These are phyloP conservation scores for Myxozyma lipomycoides DNA, from an alignment of 805 yeast species.

Conservation along the genomic window DNA sequence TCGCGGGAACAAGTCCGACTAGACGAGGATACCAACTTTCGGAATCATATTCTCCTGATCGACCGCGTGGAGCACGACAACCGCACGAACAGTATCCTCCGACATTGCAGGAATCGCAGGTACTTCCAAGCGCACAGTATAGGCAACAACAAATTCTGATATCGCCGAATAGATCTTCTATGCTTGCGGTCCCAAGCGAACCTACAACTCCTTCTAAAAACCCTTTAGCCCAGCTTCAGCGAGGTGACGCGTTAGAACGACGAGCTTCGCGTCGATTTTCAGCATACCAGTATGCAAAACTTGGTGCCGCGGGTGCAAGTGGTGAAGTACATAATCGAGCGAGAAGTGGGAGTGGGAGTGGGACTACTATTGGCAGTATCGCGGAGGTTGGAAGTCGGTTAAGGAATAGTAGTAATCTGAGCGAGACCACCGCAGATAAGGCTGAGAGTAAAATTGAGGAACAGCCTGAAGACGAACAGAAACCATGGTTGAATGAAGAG, in stretches of 20 bases:
- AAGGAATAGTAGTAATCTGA: constrained; percentile 4
- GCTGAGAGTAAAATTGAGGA: neutral
- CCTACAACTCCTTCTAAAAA: constrained; percentile 38
- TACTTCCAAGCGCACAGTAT: neutral
- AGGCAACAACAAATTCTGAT: neutral
- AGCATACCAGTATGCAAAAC: constrained; percentile 84
- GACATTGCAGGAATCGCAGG: neutral
- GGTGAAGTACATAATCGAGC: constrained; percentile 3
- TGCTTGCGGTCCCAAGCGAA: neutral
- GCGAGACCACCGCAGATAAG: neutral
- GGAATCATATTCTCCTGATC: constrained; percentile 6
- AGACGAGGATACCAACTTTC: constrained; percentile 1
- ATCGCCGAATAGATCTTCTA: too few species aligned
- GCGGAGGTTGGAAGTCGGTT: constrained; percentile 3
- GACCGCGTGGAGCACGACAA: neutral
- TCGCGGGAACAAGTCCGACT: neutral
- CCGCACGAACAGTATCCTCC: neutral
- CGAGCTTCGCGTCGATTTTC: constrained; percentile 92
- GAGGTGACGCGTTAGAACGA: constrained; percentile 77
- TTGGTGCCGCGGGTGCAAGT: constrained; percentile 34
- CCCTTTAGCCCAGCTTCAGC: constrained; percentile 73
- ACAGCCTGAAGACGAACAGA: neutral
- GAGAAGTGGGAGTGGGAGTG: neutral
- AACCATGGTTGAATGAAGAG: neutral
- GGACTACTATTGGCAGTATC: neutral